A percentile compares a stretch with the other conserved stretches of the same genome.
phyloP scores from a whole-genome alignment of 139 green algal species.

The Chlamydomonas sp. region DNA sequence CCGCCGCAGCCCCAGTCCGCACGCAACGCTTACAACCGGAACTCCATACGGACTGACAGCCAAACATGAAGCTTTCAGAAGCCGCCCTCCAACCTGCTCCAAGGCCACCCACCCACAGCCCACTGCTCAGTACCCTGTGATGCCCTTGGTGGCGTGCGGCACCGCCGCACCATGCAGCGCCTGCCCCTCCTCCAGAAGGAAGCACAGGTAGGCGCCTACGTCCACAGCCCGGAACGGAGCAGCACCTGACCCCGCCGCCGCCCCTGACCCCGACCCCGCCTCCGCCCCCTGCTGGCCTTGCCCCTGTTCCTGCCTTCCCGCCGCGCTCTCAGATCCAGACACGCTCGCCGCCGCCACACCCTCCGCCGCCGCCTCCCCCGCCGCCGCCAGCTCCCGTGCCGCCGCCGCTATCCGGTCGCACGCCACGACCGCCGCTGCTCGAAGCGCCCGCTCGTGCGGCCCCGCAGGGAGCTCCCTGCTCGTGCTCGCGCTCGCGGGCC shows the following conservation, averaged over 20 bases:
- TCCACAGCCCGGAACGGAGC: slow-evolving; percentile 17
- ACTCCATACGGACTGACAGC: too few relatives aligned
- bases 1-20: too few relatives aligned
- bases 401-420: slow-evolving; percentile 1
- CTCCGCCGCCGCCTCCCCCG: neutral
- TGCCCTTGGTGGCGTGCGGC: neutral
- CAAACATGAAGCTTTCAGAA: too few relatives aligned
- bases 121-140: neutral
- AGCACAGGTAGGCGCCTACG: slow-evolving; percentile 41
- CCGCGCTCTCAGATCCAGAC: neutral
- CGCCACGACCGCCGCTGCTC: slow-evolving; percentile 33
- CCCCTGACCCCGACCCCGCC: neutral
- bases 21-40: too few relatives aligned
- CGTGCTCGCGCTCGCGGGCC: neutral
- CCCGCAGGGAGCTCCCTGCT: slow-evolving; percentile 41
- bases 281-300: neutral
- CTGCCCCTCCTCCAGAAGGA: slow-evolving; percentile 20
- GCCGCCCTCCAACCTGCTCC: too few relatives aligned
- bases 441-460: slow-evolving; percentile 44
- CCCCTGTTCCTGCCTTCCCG: neutral
- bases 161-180: slow-evolving; percentile 18
- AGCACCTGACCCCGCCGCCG: neutral
- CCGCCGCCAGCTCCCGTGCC: neutral
- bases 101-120: too few relatives aligned
- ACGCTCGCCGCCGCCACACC: neutral